phyloP scores from a whole-genome alignment of 129 eudicot genomes.

The Pittosporum tobira region DNA sequence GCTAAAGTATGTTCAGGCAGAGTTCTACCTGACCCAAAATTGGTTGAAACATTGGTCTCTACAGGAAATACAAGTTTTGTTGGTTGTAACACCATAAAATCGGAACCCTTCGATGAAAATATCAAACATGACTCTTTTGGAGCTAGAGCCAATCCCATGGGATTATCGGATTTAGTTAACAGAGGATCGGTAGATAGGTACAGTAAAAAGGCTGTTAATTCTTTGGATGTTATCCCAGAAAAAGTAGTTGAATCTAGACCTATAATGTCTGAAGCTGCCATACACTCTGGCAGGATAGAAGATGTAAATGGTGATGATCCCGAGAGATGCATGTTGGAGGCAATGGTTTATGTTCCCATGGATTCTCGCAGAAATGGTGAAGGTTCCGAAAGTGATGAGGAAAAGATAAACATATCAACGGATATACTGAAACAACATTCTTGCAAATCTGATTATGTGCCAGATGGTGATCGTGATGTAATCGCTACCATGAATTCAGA shows the following conservation, averaged over 20 bases:
- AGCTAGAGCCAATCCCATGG: conserved; percentile 8
- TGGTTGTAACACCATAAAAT: conserved; percentile 22
- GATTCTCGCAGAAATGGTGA: conserved; percentile 7
- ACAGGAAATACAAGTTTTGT: neutral
- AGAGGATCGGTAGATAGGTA: conserved; percentile 16
- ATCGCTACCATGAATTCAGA: neutral
- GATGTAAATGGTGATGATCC: conserved; percentile 5
- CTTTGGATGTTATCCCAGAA: conserved; percentile 5
- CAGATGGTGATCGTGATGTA: conserved; percentile 22
- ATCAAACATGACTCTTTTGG: conserved; percentile 7
- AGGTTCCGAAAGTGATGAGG: conserved; percentile 23
- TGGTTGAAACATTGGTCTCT: conserved; percentile 6
- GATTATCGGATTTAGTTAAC: conserved; percentile 2
- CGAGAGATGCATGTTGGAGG: conserved; percentile 2
- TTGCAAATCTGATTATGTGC: conserved; percentile 26
- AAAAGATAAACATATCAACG: conserved; percentile 20
- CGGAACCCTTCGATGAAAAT: conserved; percentile 31
- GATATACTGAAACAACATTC: conserved; percentile 24
- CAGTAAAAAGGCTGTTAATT: conserved; percentile 1
- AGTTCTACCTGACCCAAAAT: conserved; percentile 6
- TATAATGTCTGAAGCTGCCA: conserved; percentile 28
- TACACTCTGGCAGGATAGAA: neutral
- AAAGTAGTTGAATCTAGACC: conserved; percentile 14
- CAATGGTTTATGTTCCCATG: neutral
- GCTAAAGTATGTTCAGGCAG: conserved; percentile 11